A percentile compares a stretch with the other conserved stretches of the same genome.
Evolutionary conservation across 257 asterid species (phyloP).

Genomic region (Haberlea rhodopensis): DNA sequence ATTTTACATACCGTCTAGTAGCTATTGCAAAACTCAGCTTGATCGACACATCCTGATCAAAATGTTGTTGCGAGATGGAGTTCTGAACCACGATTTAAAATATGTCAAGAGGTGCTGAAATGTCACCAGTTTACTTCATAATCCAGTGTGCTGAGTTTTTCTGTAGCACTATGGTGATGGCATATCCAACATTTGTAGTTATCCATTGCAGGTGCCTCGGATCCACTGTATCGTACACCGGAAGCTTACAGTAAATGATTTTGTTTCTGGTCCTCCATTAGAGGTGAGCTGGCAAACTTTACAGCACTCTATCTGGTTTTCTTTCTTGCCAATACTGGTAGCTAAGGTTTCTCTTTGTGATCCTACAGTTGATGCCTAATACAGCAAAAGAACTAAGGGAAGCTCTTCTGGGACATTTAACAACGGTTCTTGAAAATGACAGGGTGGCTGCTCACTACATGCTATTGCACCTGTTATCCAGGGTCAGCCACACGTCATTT

Average conservation of each 20-base stretch:
- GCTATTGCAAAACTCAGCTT: background rate
- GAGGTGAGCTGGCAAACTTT: slow-evolving; percentile 49
- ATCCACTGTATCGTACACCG: slow-evolving; percentile 73
- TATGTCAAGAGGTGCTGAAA: background rate
- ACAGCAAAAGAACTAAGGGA: slow-evolving; percentile 63
- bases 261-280: slow-evolving; percentile 42
- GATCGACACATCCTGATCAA: background rate
- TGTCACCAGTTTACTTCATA: background rate
- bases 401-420: slow-evolving; percentile 65
- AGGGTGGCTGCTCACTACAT: slow-evolving; percentile 77
- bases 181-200: background rate
- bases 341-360: slow-evolving; percentile 14
- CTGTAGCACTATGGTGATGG: background rate
- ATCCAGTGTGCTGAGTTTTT: slow-evolving; percentile 7
- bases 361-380: slow-evolving; percentile 49
- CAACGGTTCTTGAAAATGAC: slow-evolving; percentile 78
- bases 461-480: slow-evolving; percentile 80
- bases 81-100: background rate
- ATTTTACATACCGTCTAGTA: background rate
- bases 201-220: slow-evolving; percentile 55
- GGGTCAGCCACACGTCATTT: slow-evolving; percentile 35
- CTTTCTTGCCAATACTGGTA: slow-evolving; percentile 3
- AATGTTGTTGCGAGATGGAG: background rate
- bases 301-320: background rate
- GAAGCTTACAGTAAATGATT: slow-evolving; percentile 66